phyloP scores from a whole-genome alignment of 805 yeast species.

The Nakazawaea pomicola region DNA sequence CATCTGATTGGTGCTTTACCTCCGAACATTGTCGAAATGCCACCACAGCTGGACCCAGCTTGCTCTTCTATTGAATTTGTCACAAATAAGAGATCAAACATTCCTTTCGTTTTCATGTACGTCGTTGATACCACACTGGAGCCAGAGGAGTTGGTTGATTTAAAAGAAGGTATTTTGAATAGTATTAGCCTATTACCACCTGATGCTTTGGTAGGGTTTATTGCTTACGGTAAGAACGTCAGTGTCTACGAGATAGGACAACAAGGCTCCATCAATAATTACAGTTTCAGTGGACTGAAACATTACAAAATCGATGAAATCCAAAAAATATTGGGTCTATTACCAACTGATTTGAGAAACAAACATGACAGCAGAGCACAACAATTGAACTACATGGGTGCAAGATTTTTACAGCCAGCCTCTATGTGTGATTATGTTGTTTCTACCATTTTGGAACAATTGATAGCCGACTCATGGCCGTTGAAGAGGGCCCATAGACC shows the following conservation, averaged over 20 bases:
- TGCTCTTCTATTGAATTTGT: constrained; percentile 50
- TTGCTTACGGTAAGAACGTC: constrained; percentile 57
- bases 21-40: constrained; percentile 20
- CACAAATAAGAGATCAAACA: constrained; percentile 25
- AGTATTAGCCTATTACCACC: constrained; percentile 44
- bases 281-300: constrained; percentile 53
- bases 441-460: constrained; percentile 40
- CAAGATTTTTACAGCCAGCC: constrained; percentile 42
- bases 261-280: constrained; percentile 28
- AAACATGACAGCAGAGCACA: constrained; percentile 14
- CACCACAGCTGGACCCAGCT: constrained; percentile 33
- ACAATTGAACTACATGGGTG: constrained; percentile 23
- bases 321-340: constrained; percentile 39
- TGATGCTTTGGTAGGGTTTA: constrained; percentile 49
- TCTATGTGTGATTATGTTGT: constrained; percentile 47
- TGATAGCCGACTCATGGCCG: constrained; percentile 47
- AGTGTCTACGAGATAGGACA: constrained; percentile 48
- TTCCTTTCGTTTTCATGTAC: constrained; percentile 44
- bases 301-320: constrained; percentile 43
- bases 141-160: constrained; percentile 43
- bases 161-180: constrained; percentile 44
- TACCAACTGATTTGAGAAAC: constrained; percentile 27
- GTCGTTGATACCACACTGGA: constrained; percentile 55
- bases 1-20: constrained; percentile 38
- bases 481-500: constrained; percentile 39